A percentile compares a stretch with the other conserved stretches of the same genome.
Conservation (phyloP, 202 grass and related monocot species). For the Saccharum hybrid region DNA sequence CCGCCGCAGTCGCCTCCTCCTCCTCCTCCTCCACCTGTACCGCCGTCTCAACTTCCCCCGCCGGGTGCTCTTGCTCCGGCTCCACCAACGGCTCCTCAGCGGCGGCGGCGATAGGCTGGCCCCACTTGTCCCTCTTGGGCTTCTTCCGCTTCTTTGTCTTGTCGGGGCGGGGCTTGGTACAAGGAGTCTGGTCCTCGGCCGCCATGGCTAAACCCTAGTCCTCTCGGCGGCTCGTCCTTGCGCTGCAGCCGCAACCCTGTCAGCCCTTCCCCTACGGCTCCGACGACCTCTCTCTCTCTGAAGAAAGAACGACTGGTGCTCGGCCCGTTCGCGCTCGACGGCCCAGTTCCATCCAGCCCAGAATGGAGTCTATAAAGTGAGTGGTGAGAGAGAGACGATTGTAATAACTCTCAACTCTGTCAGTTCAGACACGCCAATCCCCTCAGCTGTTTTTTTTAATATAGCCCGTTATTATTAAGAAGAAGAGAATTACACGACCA, state of each 20-base stretch:
- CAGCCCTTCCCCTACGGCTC: too few species aligned
- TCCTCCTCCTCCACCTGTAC: neutral
- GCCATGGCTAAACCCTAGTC: slow-evolving; percentile 65
- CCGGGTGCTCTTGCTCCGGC: slow-evolving; percentile 34
- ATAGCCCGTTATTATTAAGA: too few species aligned
- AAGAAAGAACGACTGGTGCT: neutral
- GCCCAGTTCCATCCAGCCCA: neutral
- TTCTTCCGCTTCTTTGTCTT: slow-evolving; percentile 71
- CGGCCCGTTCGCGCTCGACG: neutral
- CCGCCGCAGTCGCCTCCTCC: neutral
- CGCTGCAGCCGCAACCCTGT: neutral
- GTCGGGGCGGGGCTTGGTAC: slow-evolving; percentile 27
- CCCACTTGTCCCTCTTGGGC: slow-evolving; percentile 85
- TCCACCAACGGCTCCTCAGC: slow-evolving; percentile 30
- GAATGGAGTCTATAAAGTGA: neutral
- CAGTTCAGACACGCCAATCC: too few species aligned
- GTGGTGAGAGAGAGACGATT: too few species aligned
- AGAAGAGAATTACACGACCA: too few species aligned
- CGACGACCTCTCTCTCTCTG: neutral
- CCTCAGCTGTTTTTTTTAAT: too few species aligned
- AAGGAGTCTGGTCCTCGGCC: slow-evolving; percentile 45
- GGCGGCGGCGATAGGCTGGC: slow-evolving; percentile 57
- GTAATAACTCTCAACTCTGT: too few species aligned
- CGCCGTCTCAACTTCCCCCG: neutral
- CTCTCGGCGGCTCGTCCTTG: neutral